These are phyloP conservation scores for Arachis hypogaea DNA, from an alignment of 306 rosid species.

Conservation along the genomic window DNA sequence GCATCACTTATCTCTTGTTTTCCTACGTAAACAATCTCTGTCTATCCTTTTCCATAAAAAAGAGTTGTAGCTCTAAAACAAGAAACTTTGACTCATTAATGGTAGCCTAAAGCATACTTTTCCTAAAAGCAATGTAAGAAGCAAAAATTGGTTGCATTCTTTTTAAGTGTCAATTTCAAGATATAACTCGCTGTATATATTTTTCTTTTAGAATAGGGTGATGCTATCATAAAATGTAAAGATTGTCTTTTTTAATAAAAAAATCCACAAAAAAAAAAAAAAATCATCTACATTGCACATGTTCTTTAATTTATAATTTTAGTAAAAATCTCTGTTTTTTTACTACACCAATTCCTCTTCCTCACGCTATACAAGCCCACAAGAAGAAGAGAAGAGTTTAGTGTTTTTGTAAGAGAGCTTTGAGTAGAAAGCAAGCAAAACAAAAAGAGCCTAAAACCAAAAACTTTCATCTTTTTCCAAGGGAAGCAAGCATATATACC, in stretches of 20 bases:
- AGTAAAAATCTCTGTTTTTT: background rate
- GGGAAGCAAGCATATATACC: conserved; percentile 91
- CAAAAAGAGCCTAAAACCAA: conserved; percentile 47
- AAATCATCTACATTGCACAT: too few relatives aligned
- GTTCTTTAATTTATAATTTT: too few relatives aligned
- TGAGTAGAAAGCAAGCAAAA: conserved; percentile 92
- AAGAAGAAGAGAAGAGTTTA: conserved; percentile 23
- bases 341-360: conserved; percentile 42
- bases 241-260: too few relatives aligned
- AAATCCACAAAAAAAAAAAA: too few relatives aligned
- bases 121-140: conserved; percentile 9
- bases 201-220: too few relatives aligned
- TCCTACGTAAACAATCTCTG: background rate
- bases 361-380: conserved; percentile 43
- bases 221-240: too few relatives aligned
- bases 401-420: conserved; percentile 45
- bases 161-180: background rate
- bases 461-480: conserved; percentile 58
- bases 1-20: conserved; percentile 14
- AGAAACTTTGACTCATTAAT: conserved; percentile 17
- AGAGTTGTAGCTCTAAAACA: background rate
- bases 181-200: background rate
- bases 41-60: conserved; percentile 4
- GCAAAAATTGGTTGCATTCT: background rate
- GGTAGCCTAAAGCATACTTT: conserved; percentile 32